These are phyloP conservation scores for Ceratopteris richardii DNA, from an alignment of 75 land plant species.

Conservation along the genomic window DNA sequence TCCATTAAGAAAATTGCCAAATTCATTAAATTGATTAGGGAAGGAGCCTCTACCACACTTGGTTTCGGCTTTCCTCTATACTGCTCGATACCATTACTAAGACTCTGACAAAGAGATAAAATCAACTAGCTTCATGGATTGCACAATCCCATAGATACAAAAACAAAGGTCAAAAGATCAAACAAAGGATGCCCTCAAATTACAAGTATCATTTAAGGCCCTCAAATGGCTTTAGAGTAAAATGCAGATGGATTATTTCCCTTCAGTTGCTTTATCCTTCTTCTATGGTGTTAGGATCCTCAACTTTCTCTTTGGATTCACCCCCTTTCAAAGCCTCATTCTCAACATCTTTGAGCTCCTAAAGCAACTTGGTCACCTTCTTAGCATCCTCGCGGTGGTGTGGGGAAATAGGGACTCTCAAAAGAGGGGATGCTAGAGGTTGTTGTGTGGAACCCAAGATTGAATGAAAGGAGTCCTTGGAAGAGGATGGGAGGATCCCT, in stretches of 20 bases:
- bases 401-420: too few relatives aligned
- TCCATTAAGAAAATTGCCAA: too few relatives aligned
- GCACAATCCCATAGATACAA: background rate
- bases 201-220: background rate
- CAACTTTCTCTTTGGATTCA: background rate
- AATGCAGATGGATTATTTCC: background rate
- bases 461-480: too few relatives aligned
- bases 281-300: background rate
- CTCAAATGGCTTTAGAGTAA: background rate
- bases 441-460: too few relatives aligned
- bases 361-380: background rate
- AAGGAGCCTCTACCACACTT: too few relatives aligned
- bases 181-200: background rate
- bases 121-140: background rate
- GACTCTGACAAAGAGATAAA: background rate
- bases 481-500: too few relatives aligned
- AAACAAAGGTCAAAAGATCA: background rate
- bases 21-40: too few relatives aligned
- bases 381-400: too few relatives aligned
- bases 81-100: too few relatives aligned
- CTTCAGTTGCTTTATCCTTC: background rate
- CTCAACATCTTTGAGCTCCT: constrained; percentile 7
- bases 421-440: too few relatives aligned
- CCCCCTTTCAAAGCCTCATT: constrained; percentile 2
- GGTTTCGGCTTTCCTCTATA: too few relatives aligned